Evolutionary conservation across 2,329 filamentous ascomycete genomes (phyloP).

Genomic region (Mycocentrospora acerina): DNA sequence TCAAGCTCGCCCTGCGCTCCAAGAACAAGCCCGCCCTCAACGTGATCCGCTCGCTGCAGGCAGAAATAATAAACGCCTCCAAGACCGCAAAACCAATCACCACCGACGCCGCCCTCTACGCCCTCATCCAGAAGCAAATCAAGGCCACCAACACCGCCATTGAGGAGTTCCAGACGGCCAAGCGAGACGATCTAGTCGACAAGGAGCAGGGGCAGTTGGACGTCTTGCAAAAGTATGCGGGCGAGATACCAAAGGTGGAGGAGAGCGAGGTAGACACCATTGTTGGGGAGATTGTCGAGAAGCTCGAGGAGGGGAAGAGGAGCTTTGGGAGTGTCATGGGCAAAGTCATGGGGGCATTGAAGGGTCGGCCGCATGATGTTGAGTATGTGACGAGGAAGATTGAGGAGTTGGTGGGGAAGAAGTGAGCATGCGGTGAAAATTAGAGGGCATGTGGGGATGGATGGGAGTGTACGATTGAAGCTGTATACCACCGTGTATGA

Average conservation of each 20-base stretch:
- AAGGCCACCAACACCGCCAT: conserved; percentile 60
- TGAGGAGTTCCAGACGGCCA: conserved; percentile 64
- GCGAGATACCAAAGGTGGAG: conserved; percentile 58
- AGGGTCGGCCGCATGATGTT: conserved; percentile 66
- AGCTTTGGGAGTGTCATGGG: conserved; percentile 66
- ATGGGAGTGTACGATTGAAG: too few relatives aligned
- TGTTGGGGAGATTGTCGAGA: conserved; percentile 56
- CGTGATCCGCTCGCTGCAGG: conserved; percentile 68
- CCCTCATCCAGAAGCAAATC: conserved; percentile 65
- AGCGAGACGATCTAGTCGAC: conserved; percentile 67
- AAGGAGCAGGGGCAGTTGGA: conserved; percentile 68
- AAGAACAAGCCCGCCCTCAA: conserved; percentile 61
- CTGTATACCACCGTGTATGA: too few relatives aligned
- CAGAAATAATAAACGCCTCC: conserved; percentile 71
- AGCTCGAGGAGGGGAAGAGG: conserved; percentile 52
- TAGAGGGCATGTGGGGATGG: too few relatives aligned
- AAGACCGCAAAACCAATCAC: conserved; percentile 71
- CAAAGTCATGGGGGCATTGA: conserved; percentile 54
- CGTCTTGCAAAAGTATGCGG: conserved; percentile 67
- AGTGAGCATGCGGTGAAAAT: conserved; percentile 8
- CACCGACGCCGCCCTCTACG: conserved; percentile 69
- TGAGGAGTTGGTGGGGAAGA: conserved; percentile 45
- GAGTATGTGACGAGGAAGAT: conserved; percentile 62
- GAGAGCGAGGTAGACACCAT: conserved; percentile 60
- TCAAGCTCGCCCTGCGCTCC: conserved; percentile 51